Conservation (phyloP, 176 grass and related monocot genomes). For the Bothriochloa decipiens region DNA sequence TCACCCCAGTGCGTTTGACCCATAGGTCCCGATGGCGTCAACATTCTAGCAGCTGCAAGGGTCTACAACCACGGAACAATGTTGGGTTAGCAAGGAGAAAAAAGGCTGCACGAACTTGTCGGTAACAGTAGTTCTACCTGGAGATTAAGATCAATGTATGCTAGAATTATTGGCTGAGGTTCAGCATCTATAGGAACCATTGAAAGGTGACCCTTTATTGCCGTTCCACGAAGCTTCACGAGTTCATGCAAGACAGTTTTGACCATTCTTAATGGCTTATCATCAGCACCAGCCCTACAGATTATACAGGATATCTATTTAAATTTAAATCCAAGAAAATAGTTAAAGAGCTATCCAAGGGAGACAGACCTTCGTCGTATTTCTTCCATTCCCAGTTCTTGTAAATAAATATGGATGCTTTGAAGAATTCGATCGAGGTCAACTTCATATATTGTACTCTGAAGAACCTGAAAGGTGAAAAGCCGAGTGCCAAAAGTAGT, state of each 20-base stretch:
- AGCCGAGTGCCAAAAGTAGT: conserved; percentile 16
- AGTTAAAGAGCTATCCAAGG: conserved; percentile 29
- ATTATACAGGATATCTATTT: conserved; percentile 38
- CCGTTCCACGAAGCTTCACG: conserved; percentile 95
- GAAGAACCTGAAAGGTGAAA: conserved; percentile 74
- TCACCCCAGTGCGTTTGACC: conserved; percentile 97
- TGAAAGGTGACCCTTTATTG: conserved; percentile 98
- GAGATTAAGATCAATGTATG: conserved; percentile 99
- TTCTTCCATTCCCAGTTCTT: conserved; percentile 99
- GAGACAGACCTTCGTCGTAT: conserved; percentile 80
- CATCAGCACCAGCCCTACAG: conserved; percentile 94
- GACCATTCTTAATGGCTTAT: conserved; percentile 97
- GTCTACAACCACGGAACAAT: conserved; percentile 58
- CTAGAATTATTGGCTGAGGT: conserved; percentile 98
- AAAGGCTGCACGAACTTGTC: neutral
- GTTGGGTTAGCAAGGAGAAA: conserved; percentile 1
- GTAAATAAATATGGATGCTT: conserved; percentile 96
- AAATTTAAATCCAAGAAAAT: conserved; percentile 22
- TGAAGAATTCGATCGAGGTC: conserved; percentile 98
- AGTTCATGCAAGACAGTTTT: conserved; percentile 99
- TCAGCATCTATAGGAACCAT: conserved; percentile 99
- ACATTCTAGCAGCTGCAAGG: conserved; percentile 97
- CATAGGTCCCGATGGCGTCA: conserved; percentile 93
- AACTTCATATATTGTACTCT: conserved; percentile 93
- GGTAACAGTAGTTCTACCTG: conserved; percentile 59